phyloP scores from a whole-genome alignment of 1,139 yeast species.

The Insectozyma bohioensis region DNA sequence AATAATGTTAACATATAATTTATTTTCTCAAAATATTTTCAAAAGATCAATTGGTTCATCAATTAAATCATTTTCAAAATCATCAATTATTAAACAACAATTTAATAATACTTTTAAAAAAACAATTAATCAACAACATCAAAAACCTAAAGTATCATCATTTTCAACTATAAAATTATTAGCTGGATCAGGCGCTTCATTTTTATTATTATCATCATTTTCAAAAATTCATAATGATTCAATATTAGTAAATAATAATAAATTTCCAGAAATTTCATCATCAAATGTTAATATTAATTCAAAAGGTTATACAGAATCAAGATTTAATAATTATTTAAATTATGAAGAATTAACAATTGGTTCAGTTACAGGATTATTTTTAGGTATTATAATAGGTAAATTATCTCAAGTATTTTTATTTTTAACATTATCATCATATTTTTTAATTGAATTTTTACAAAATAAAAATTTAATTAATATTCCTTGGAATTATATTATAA shows the following conservation, averaged over 20 bases:
- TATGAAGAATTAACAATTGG: constrained; percentile 71
- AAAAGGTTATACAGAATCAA: constrained; percentile 11
- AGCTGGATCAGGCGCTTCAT: constrained; percentile 14
- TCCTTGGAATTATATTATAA: constrained; percentile 47
- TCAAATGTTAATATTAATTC: constrained; percentile 4
- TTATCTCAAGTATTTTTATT: constrained; percentile 58
- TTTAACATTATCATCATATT: constrained; percentile 50
- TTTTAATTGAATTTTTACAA: constrained; percentile 58
- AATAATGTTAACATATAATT: constrained; percentile 7
- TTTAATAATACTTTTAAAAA: not conserved
- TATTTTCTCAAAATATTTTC: constrained; percentile 5
- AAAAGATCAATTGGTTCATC: constrained; percentile 9
- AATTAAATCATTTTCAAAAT: constrained; percentile 3
- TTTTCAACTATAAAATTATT: constrained; percentile 12
- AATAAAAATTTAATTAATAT: constrained; percentile 54
- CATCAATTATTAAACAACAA: constrained; percentile 3
- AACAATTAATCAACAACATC: not conserved
- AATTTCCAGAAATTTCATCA: constrained; percentile 6
- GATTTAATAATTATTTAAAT: constrained; percentile 45
- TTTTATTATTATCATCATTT: constrained; percentile 10
- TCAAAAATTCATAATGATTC: constrained; percentile 14
- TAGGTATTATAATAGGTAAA: constrained; percentile 68
- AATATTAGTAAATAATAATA: constrained; percentile 5
- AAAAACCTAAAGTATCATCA: too few species aligned
- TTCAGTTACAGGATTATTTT: constrained; percentile 60